Conservation (phyloP, 768 basidiomycete species). For the Chiua virens region DNA sequence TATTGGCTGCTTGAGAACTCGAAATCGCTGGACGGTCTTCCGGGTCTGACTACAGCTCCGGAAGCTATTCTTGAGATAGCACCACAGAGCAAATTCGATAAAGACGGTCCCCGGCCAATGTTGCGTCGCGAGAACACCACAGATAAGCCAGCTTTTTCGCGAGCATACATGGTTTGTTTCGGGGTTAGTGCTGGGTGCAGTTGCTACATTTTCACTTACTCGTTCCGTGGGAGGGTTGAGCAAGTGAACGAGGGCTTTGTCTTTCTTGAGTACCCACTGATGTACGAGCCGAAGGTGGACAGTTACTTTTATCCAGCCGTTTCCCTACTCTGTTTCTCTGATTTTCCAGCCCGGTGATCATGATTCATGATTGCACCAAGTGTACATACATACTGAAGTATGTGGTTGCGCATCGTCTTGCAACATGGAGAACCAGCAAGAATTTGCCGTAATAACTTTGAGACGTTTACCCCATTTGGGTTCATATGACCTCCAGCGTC, state of each 20-base stretch:
- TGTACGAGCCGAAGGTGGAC: too few species aligned
- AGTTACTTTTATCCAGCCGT: too few species aligned
- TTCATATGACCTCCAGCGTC: constrained; percentile 8
- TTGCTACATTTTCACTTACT: constrained; percentile 7
- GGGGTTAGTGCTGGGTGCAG: constrained; percentile 21
- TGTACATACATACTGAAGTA: too few species aligned
- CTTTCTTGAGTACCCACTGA: too few species aligned
- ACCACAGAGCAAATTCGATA: constrained; percentile 19
- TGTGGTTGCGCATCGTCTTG: too few species aligned
- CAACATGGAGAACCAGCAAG: too few species aligned
- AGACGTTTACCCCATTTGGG: too few species aligned
- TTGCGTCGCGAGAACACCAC: background rate
- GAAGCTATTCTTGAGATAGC: constrained; percentile 11
- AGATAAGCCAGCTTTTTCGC: background rate
- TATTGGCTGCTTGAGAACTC: constrained; percentile 56
- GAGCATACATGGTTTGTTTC: constrained; percentile 12
- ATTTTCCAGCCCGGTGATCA: too few species aligned
- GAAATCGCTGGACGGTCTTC: constrained; percentile 58
- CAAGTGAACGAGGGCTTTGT: background rate
- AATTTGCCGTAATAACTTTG: too few species aligned
- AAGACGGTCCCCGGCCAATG: constrained; percentile 11
- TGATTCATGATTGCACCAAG: too few species aligned
- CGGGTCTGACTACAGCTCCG: constrained; percentile 40
- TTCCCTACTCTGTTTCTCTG: too few species aligned
- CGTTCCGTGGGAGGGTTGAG: background rate